Evolutionary conservation across 1,139 yeast genomes (phyloP).

Genomic region (Candida mesenterica): DNA sequence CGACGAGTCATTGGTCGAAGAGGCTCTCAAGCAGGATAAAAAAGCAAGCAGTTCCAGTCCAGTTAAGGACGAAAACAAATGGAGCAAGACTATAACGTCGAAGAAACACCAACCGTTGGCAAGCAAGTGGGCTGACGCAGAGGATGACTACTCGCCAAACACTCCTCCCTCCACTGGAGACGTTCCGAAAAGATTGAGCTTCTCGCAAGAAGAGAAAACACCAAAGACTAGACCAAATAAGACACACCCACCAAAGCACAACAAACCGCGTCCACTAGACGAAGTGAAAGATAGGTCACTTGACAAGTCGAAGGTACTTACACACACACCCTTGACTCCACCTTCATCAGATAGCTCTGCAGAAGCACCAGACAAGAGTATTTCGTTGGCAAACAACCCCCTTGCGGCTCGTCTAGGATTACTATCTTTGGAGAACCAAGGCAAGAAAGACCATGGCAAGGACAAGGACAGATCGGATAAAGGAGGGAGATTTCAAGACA

Average conservation of each 20-base stretch:
- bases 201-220: neutral
- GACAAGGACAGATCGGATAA: too few species aligned
- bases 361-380: constrained; percentile 4
- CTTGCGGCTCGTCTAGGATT: constrained; percentile 24
- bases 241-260: too few species aligned
- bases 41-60: neutral
- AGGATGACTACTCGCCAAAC: constrained; percentile 1
- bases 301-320: neutral
- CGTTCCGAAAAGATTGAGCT: too few species aligned
- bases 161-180: too few species aligned
- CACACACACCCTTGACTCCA: constrained; percentile 1
- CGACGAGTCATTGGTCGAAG: constrained; percentile 25
- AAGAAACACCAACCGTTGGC: constrained; percentile 18
- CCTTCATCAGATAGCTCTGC: constrained; percentile 7
- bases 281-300: too few species aligned
- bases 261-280: too few species aligned
- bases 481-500: too few species aligned
- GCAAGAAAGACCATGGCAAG: constrained; percentile 1
- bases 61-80: constrained; percentile 5
- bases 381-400: constrained; percentile 10
- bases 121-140: constrained; percentile 32
- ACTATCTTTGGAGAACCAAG: constrained; percentile 2
- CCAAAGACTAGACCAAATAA: too few species aligned
- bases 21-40: constrained; percentile 26
- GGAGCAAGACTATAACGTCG: constrained; percentile 15